Evolutionary conservation across 371 early-diverging fungal genomes (phyloP), one percentile per base, ranked within the genome.

Genomic region (Mortierella sp.): DNA sequence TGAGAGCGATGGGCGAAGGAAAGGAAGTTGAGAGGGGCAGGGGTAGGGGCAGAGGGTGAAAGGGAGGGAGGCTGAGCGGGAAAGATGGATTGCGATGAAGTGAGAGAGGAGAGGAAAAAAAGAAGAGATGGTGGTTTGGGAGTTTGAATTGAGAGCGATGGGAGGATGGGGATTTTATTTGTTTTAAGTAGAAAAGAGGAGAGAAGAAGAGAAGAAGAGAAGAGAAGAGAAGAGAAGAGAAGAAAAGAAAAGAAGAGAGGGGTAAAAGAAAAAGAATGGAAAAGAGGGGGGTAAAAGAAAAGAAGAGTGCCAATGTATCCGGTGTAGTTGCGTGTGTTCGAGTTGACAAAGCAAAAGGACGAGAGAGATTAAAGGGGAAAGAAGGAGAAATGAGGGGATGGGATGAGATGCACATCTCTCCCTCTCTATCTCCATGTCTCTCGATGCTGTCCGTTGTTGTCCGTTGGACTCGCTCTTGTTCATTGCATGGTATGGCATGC

Each of bases 1-100:
- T 47, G 52, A 34, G 50, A 73, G 73, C 52, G 73, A 50, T 52
- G 47, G 52, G 42, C 21, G 73, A 47, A 48, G 48, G 72, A 16
- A 11, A 26, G 54, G n/a, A n/a, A n/a, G n/a, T n/a, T 4, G 7
- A 19, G 52, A 47, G 26, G 44, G 45, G 42, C 42, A 38, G 42
- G 42, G 42, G 42, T 38, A 38, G 42, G 42, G 42, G 42, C 26
- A 13, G 21, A n/a, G n/a, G n/a, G n/a, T n/a, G n/a, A n/a, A n/a
- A n/a, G n/a, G n/a, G n/a, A n/a, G n/a, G 38, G 31, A 21, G 65
- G 10, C 6, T 28, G 34, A 1, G n/a, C 28, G 50, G 50, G 31
- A n/a, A n/a, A 76, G 68, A 76, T 16, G 19, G 52, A 24, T 3
- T n/a, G 50, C 16, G 57, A 74, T n/a, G 9, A 42, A n/a, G 31